Conservation (phyloP, 495 filamentous ascomycete genomes). For the Aspergillus incahuasiensis region DNA sequence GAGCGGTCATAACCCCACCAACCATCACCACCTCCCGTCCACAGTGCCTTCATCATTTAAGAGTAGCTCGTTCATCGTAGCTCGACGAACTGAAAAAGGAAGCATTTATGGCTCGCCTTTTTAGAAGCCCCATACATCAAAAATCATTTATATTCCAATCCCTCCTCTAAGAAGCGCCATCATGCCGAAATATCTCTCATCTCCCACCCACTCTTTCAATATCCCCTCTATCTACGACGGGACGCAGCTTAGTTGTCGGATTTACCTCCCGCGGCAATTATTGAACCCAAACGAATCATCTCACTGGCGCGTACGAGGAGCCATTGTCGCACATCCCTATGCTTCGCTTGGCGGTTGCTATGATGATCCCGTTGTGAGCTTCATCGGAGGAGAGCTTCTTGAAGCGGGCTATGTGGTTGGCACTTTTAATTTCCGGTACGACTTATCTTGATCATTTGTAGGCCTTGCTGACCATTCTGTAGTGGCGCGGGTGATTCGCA, state of each 20-base stretch:
- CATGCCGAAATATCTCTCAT: constrained; percentile 30
- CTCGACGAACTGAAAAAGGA: background rate
- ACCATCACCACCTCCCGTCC: background rate
- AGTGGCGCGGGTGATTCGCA: constrained; percentile 76
- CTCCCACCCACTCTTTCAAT: constrained; percentile 65
- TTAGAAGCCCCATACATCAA: background rate
- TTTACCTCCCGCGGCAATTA: constrained; percentile 61
- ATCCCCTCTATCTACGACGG: constrained; percentile 83
- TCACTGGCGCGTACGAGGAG: constrained; percentile 53
- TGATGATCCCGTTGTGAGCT: constrained; percentile 72
- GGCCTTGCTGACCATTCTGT: background rate
- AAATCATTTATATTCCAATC: background rate
- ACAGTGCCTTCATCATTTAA: background rate
- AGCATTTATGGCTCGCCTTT: background rate
- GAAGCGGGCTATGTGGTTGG: constrained; percentile 67
- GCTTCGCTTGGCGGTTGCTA: constrained; percentile 80
- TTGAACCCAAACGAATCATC: constrained; percentile 24
- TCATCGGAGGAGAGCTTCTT: constrained; percentile 58
- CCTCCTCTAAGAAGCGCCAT: too few species aligned
- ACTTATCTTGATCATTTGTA: background rate
- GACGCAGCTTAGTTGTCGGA: constrained; percentile 66
- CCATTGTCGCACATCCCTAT: constrained; percentile 88
- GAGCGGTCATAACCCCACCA: background rate
- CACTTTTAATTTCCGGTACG: constrained; percentile 90
- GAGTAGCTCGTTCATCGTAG: background rate